Percentiles rank a stretch among this genome's conserved stretches.
Conservation (phyloP, 1,284 basidiomycete genomes). For the Chalciporus sp. region DNA sequence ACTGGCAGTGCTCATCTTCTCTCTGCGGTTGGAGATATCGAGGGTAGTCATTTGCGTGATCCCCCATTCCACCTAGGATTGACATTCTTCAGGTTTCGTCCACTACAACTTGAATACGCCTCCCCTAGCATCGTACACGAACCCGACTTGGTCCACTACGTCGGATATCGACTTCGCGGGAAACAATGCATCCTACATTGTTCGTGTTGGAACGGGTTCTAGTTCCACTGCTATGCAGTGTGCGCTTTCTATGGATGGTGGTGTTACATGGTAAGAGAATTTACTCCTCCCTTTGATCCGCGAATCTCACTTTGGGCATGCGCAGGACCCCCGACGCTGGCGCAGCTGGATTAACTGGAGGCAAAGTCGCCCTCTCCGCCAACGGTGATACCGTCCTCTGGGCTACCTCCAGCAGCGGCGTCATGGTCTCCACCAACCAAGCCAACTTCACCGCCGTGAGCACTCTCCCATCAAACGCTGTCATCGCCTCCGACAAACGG, state of each 20-base stretch:
- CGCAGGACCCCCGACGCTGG: slow-evolving; percentile 5
- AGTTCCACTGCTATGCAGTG: slow-evolving; percentile 3
- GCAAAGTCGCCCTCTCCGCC: slow-evolving; percentile 12
- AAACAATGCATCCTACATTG: slow-evolving; percentile 6
- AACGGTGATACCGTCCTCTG: slow-evolving; percentile 8
- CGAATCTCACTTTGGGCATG: not conserved
- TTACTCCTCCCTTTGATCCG: not conserved
- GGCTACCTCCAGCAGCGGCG: slow-evolving; percentile 3
- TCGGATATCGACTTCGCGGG: slow-evolving; percentile 13
- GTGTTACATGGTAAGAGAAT: slow-evolving; percentile 6
- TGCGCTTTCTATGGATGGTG: slow-evolving; percentile 11
- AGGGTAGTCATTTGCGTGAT: slow-evolving; percentile 27
- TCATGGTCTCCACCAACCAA: slow-evolving; percentile 15
- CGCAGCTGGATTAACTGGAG: slow-evolving; percentile 10
- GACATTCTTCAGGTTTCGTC: slow-evolving; percentile 11
- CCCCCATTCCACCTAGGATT: not conserved
- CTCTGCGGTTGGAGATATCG: slow-evolving; percentile 61
- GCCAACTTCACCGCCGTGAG: slow-evolving; percentile 4
- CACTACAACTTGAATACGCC: slow-evolving; percentile 8
- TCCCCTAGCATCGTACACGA: slow-evolving; percentile 4
- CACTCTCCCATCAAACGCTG: slow-evolving; percentile 4
- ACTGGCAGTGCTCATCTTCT: slow-evolving; percentile 46
- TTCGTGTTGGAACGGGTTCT: slow-evolving; percentile 7
- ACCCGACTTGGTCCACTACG: slow-evolving; percentile 7
- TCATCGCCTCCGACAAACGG: slow-evolving; percentile 16